Evolutionary conservation across 371 early-diverging fungal species (phyloP).

Genomic region (Rhizopus microsporus): DNA sequence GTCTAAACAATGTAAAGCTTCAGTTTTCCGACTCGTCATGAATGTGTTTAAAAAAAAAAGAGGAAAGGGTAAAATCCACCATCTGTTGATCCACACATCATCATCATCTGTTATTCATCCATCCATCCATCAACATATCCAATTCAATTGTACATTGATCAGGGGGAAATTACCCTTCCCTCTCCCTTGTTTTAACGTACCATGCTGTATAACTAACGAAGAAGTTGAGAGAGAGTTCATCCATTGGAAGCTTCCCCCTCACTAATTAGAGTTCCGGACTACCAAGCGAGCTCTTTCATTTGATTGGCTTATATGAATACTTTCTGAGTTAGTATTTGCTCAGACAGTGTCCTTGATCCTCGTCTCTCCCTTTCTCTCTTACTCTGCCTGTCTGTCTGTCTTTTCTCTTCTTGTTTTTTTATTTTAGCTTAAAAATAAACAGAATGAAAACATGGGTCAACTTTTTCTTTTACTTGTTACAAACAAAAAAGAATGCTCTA

Average conservation of each 20-base stretch:
- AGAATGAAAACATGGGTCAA: no score
- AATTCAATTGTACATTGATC: neutral
- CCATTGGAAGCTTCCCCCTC: constrained; percentile 1
- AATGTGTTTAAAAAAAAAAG: neutral
- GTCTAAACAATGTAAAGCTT: constrained; percentile 1
- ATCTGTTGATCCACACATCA: neutral
- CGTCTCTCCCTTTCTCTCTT: no score
- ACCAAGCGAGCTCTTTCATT: neutral
- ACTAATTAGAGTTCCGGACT: constrained; percentile 3
- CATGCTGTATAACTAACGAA: constrained; percentile 33
- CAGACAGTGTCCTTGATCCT: no score
- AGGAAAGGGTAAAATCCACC: neutral
- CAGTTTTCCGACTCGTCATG: neutral
- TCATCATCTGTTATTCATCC: constrained; percentile 7
- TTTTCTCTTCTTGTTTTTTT: no score
- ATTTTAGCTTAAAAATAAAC: no score
- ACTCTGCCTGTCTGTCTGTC: no score
- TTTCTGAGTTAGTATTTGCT: no score
- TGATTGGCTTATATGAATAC: no score
- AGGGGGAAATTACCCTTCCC: neutral
- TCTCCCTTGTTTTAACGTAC: constrained; percentile 17
- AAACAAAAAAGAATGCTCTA: no score
- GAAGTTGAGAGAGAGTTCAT: constrained; percentile 36
- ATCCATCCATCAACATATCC: neutral
- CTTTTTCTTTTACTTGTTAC: no score